Base-by-base conservation (phyloP, 1,284 basidiomycete species). In the Coniophora puteana region DNA sequence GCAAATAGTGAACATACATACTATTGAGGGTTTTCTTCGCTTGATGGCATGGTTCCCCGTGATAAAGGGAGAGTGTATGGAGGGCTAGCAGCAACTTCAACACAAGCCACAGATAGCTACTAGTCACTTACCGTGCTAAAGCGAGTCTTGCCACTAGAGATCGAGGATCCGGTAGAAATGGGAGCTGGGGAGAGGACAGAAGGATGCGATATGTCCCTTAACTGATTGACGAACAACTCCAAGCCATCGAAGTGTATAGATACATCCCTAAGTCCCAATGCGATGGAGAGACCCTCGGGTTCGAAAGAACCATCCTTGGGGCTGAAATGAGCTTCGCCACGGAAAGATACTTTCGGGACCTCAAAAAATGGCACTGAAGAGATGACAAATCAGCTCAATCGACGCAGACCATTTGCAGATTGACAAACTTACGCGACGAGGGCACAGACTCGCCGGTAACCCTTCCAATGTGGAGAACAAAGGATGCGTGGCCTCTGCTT, bases 251-350 rank as follows among this genome's bases (percentile, higher is more conserved):
- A 55, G 40, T 78, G 71, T 4, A 79, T 45, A 28, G 68, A 64
- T 36, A 76, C 65, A 34, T 71, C 63, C 24, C 69, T 74, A 13
- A 80, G 47, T 35, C 62, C 63, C 32, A 83, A 53, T 5, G 62
- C 63, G 10, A 66, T 60, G n/a, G 70, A 66, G 28, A 84, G 55
- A 35, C 78, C 80, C 41, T 75, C 71, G 2, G 68, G 62, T 48
- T 82, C 73, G 28, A 83, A 53, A n/a, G 61, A 56, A 10, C 76
- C 74, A 36, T 70, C 65, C 46, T 71, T 71, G 2, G 83, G 80
- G 55, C 74, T 76, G 48, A 86, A 77, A 36, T 69, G 67, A 27
- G 76, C 65, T n/a, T 72, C 72, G 5, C 71, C 63, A 20, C 56
- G 55, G 28, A 81, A 59, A 38, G 66, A 59, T 29, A 78, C 66